These are phyloP conservation scores for Symbiodinium pilosum DNA, from an alignment of 73 alveolate genomes.

Conservation along the genomic window DNA sequence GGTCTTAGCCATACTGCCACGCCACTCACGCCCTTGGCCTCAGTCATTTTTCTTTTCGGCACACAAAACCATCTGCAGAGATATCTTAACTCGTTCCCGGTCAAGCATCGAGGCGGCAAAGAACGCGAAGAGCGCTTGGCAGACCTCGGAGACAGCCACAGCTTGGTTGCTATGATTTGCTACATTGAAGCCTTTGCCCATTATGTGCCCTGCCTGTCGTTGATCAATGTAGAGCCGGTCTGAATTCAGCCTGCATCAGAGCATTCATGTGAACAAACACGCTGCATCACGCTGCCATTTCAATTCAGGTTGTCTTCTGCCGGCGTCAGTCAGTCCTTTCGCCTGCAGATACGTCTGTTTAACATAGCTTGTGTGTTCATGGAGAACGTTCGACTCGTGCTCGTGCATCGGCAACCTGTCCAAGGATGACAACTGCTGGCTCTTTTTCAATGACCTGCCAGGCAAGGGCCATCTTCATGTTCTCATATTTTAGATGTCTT, in stretches of 20 bases:
- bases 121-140: constrained; percentile 15
- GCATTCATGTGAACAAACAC: no score
- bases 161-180: constrained; percentile 26
- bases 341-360: no score
- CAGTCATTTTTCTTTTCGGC: no score
- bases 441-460: constrained; percentile 24
- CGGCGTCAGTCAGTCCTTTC: constrained; percentile 11
- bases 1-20: not conserved
- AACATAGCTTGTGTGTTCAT: not conserved
- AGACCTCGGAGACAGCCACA: constrained; percentile 6
- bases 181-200: not conserved
- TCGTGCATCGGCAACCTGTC: not conserved
- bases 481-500: not conserved
- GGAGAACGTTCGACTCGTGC: no score
- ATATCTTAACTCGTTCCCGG: no score
- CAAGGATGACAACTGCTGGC: constrained; percentile 30
- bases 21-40: not conserved
- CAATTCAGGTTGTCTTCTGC: not conserved
- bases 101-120: not conserved
- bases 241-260: not conserved
- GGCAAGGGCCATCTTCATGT: no score
- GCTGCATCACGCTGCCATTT: not conserved
- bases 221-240: no score
- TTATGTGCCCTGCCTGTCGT: not conserved
- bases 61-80: no score